Conservation (phyloP, 1,284 basidiomycete genomes). For the Pterula multifida region DNA sequence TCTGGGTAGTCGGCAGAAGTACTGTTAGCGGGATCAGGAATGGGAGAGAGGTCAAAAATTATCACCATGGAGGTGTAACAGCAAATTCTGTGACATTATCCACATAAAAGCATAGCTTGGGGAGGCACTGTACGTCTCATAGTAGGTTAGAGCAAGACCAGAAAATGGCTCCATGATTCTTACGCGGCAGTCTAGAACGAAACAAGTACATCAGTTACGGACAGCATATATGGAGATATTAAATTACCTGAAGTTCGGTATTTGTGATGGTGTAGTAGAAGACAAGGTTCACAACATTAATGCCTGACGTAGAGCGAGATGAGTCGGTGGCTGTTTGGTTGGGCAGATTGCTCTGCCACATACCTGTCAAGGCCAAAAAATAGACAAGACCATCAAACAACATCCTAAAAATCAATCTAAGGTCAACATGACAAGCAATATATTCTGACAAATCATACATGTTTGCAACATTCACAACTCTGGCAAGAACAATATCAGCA, state of each 20-base stretch:
- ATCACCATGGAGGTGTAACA: not conserved
- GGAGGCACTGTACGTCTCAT: not conserved
- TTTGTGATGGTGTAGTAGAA: not conserved
- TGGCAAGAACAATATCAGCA: not conserved
- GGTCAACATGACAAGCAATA: too few relatives aligned
- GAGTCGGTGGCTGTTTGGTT: not conserved
- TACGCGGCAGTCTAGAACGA: slow-evolving; percentile 1
- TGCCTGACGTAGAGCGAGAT: not conserved
- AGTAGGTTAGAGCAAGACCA: not conserved
- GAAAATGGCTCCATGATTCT: not conserved
- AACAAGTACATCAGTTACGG: not conserved
- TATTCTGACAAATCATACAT: not conserved
- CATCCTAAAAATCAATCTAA: not conserved
- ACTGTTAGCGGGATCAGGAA: not conserved
- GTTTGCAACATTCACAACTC: not conserved
- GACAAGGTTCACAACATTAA: not conserved
- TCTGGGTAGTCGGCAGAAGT: not conserved
- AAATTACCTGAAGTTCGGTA: not conserved
- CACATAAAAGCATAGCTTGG: not conserved
- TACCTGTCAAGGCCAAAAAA: not conserved
- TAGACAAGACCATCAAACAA: not conserved
- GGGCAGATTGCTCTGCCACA: not conserved
- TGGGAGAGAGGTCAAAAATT: not conserved
- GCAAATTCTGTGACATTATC: not conserved
- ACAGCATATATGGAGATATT: not conserved